Conservation (phyloP, 306 rosid species). For the Trifolium dubium region DNA sequence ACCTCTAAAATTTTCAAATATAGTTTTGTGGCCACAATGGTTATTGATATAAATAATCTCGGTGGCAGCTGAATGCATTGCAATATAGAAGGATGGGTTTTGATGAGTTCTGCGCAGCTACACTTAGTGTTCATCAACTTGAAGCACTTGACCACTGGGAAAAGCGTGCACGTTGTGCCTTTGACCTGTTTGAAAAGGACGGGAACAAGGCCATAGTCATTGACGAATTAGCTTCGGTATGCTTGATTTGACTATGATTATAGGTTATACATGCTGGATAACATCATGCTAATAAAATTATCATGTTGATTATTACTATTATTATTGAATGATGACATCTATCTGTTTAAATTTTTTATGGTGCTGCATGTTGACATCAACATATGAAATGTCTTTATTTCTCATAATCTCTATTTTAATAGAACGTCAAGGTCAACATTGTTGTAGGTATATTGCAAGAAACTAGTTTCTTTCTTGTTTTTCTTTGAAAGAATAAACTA, state of each 20-base stretch:
- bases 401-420: not conserved
- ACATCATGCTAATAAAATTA: not conserved
- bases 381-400: constrained; percentile 1
- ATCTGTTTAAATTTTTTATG: not conserved
- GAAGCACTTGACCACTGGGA: constrained; percentile 87
- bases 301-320: not conserved
- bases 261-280: constrained; percentile 28
- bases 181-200: constrained; percentile 78
- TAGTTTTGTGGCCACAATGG: not conserved
- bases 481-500: not conserved
- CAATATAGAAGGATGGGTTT: constrained; percentile 92
- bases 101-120: constrained; percentile 86
- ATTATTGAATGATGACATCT: not conserved
- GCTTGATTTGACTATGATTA: constrained; percentile 40
- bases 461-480: not conserved
- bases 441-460: constrained; percentile 19
- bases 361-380: constrained; percentile 18
- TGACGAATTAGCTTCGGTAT: constrained; percentile 93
- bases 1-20: constrained; percentile 8
- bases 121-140: constrained; percentile 82
- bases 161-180: constrained; percentile 86
- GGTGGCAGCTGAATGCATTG: constrained; percentile 82
- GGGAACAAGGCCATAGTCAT: constrained; percentile 86
- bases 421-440: constrained; percentile 15
- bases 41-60: constrained; percentile 32